Conservation (phyloP, 2,329 filamentous ascomycete genomes). For the Claviceps monticola region DNA sequence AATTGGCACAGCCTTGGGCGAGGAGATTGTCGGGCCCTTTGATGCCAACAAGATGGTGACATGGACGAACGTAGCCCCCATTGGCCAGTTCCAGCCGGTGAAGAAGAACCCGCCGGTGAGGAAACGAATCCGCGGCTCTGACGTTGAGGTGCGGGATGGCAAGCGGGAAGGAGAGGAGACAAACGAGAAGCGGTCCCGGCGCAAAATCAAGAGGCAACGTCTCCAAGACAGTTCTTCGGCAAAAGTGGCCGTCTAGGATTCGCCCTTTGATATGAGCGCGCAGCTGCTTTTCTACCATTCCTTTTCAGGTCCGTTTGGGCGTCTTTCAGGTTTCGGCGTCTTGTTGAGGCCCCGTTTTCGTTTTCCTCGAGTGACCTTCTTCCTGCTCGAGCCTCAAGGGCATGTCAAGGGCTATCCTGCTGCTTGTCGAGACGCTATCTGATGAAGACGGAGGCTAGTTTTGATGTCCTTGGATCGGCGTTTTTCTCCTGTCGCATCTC, state of each 20-base stretch:
- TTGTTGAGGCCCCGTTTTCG: no score
- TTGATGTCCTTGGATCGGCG: no score
- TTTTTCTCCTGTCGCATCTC: no score
- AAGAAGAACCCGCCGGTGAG: conserved; percentile 2
- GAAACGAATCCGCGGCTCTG: conserved; percentile 19
- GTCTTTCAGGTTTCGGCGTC: no score
- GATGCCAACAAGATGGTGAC: conserved; percentile 23
- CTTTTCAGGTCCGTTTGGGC: no score
- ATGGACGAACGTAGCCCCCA: conserved; percentile 23
- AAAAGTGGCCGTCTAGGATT: conserved; percentile 16
- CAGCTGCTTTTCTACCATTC: no score
- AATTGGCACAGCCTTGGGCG: conserved; percentile 37
- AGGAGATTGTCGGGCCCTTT: conserved; percentile 32
- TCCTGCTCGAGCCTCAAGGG: no score
- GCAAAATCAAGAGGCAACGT: conserved; percentile 20
- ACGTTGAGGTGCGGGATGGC: conserved; percentile 17
- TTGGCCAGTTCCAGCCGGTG: conserved; percentile 12
- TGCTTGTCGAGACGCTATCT: no score
- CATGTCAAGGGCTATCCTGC: no score
- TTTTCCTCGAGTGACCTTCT: no score
- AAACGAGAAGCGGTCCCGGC: conserved; percentile 14
- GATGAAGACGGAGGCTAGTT: no score
- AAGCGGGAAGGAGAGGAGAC: conserved; percentile 26
- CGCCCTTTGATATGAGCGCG: background rate
- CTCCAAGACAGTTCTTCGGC: conserved; percentile 16